Evolutionary conservation across 176 grass and related monocot species (phyloP).

Genomic region (Oryza nivara): DNA sequence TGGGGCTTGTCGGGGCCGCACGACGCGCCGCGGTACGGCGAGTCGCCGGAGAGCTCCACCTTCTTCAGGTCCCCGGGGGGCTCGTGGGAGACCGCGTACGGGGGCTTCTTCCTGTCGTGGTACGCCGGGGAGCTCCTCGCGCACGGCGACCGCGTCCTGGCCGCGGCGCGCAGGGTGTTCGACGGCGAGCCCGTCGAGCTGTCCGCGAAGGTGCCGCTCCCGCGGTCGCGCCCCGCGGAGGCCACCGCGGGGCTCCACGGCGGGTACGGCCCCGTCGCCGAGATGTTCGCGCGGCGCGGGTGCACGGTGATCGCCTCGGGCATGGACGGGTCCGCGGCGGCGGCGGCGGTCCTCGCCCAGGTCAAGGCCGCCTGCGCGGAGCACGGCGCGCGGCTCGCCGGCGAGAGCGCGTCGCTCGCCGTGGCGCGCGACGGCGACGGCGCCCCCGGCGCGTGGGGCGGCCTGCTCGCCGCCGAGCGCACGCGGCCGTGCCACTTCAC

Average conservation of each 20-base stretch:
- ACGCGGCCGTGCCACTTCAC: slow-evolving; percentile 36
- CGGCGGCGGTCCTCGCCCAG: slow-evolving; percentile 42
- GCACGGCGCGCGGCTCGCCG: slow-evolving; percentile 36
- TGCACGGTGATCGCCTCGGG: slow-evolving; percentile 55
- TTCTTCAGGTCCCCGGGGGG: slow-evolving; percentile 57
- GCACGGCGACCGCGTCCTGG: slow-evolving; percentile 56
- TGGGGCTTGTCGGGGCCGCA: slow-evolving; percentile 66
- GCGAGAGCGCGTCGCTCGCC: slow-evolving; percentile 42
- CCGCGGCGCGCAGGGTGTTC: slow-evolving; percentile 47
- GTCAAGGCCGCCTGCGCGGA: slow-evolving; percentile 41
- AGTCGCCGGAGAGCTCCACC: slow-evolving; percentile 25
- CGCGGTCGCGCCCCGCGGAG: slow-evolving; percentile 42
- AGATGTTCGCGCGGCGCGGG: slow-evolving; percentile 50
- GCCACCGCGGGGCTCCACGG: slow-evolving; percentile 55
- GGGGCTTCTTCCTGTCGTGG: slow-evolving; percentile 69
- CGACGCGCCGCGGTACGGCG: slow-evolving; percentile 49
- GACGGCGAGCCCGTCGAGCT: slow-evolving; percentile 38
- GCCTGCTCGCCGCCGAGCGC: slow-evolving; percentile 6
- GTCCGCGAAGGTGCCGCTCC: slow-evolving; percentile 58
- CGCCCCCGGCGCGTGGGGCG: not conserved
- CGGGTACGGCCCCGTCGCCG: slow-evolving; percentile 41
- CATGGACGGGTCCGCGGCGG: not conserved
- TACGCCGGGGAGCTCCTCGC: slow-evolving; percentile 52
- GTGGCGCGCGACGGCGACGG: not conserved
- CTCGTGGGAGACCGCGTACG: slow-evolving; percentile 61